Conservation (phyloP, 2,329 filamentous ascomycete genomes). For the Aspergillus niger region DNA sequence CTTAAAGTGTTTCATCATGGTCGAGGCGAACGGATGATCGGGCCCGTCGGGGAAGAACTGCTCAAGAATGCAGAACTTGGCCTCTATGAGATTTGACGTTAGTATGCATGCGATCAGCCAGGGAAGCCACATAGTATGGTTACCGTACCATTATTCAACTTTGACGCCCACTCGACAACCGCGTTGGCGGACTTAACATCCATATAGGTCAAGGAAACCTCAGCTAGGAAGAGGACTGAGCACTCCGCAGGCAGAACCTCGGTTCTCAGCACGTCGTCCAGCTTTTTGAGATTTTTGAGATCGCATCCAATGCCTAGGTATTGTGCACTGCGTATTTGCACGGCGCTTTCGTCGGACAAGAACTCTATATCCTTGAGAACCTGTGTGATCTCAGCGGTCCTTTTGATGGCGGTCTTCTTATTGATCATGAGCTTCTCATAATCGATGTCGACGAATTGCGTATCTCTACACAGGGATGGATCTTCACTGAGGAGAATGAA, state of each 20-base stretch:
- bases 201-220: conserved; percentile 93
- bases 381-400: conserved; percentile 61
- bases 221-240: conserved; percentile 76
- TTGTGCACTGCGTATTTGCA: conserved; percentile 66
- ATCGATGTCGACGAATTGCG: conserved; percentile 80
- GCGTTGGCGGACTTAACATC: conserved; percentile 70
- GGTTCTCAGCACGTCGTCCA: conserved; percentile 62
- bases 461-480: conserved; percentile 57
- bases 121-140: not conserved
- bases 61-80: conserved; percentile 83
- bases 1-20: conserved; percentile 81
- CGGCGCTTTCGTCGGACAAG: conserved; percentile 27
- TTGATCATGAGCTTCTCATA: conserved; percentile 76
- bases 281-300: conserved; percentile 64
- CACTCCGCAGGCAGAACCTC: conserved; percentile 61
- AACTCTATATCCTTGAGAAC: conserved; percentile 52
- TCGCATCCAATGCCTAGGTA: conserved; percentile 84
- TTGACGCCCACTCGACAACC: conserved; percentile 76
- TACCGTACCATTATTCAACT: conserved; percentile 64
- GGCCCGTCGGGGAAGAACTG: conserved; percentile 79
- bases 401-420: conserved; percentile 69
- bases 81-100: conserved; percentile 43
- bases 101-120: not conserved
- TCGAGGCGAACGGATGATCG: conserved; percentile 79
- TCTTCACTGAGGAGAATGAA: conserved; percentile 78